Percentiles rank a stretch among this genome's conserved stretches.
These are phyloP conservation scores for Nicotiana obtusifolia DNA, from an alignment of 257 asterid species.

Conservation along the genomic window DNA sequence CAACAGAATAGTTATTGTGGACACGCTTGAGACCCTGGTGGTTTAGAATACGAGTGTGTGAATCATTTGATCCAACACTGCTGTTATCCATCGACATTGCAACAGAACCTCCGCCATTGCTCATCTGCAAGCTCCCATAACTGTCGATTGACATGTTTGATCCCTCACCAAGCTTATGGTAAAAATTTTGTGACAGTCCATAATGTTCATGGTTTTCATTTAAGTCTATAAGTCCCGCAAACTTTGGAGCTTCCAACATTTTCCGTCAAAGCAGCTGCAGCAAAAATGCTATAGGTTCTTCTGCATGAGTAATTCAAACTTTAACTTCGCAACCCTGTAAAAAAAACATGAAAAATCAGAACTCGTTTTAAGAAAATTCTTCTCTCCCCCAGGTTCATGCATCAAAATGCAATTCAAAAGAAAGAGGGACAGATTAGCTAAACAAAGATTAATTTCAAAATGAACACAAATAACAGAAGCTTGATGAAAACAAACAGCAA, in stretches of 20 bases:
- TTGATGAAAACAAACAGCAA: background rate
- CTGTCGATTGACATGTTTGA: slow-evolving; percentile 85
- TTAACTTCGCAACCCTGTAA: slow-evolving; percentile 24
- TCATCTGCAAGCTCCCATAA: slow-evolving; percentile 80
- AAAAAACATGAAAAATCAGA: background rate
- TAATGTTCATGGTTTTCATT: slow-evolving; percentile 69
- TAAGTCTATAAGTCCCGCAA: slow-evolving; percentile 67
- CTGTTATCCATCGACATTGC: slow-evolving; percentile 90
- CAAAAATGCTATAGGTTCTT: slow-evolving; percentile 23
- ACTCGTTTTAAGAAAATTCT: slow-evolving; percentile 4
- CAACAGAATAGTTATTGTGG: slow-evolving; percentile 62
- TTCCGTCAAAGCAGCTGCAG: slow-evolving; percentile 17
- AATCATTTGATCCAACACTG: slow-evolving; percentile 83
- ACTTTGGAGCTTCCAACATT: slow-evolving; percentile 86
- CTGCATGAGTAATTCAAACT: slow-evolving; percentile 39
- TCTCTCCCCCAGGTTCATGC: background rate
- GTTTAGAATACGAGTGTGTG: slow-evolving; percentile 75
- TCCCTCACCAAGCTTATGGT: slow-evolving; percentile 86
- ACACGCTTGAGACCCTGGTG: slow-evolving; percentile 88
- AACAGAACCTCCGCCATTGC: slow-evolving; percentile 91
- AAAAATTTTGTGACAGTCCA: slow-evolving; percentile 64
- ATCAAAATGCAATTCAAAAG: background rate
- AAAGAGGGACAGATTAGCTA: background rate
- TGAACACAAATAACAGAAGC: background rate
- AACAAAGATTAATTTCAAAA: background rate